These are phyloP conservation scores for Pelargonium myrrhifolium DNA, from an alignment of 441 rosid genomes.

Conservation along the genomic window DNA sequence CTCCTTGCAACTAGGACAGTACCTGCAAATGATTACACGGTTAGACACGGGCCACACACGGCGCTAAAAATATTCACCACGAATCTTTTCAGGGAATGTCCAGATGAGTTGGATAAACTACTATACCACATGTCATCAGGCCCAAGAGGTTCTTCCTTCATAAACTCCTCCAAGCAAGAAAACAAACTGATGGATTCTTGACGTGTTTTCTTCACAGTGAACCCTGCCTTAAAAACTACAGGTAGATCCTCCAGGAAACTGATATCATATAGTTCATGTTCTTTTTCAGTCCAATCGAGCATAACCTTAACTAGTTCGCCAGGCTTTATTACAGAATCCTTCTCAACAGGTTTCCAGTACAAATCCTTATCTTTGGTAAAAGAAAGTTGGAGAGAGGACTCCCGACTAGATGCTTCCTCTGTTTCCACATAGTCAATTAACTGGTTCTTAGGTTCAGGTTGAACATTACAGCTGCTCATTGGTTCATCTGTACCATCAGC, in stretches of 20 bases:
- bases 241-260: slow-evolving; percentile 73
- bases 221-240: slow-evolving; percentile 45
- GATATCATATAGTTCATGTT: slow-evolving; percentile 51
- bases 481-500: slow-evolving; percentile 38
- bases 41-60: too few relatives aligned
- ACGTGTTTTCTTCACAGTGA: slow-evolving; percentile 38
- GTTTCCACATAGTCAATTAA: slow-evolving; percentile 30
- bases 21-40: slow-evolving; percentile 32
- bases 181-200: slow-evolving; percentile 54
- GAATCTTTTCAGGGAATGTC: too few relatives aligned
- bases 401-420: slow-evolving; percentile 29
- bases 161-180: slow-evolving; percentile 60
- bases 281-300: slow-evolving; percentile 65
- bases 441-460: slow-evolving; percentile 25
- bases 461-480: slow-evolving; percentile 31
- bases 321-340: slow-evolving; percentile 40
- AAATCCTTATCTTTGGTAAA: slow-evolving; percentile 31
- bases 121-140: slow-evolving; percentile 72
- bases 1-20: slow-evolving; percentile 59
- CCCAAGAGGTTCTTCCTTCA: slow-evolving; percentile 71
- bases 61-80: too few relatives aligned
- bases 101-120: not conserved
- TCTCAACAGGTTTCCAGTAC: slow-evolving; percentile 38
- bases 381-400: slow-evolving; percentile 37
- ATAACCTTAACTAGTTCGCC: slow-evolving; percentile 38